phyloP scores from a whole-genome alignment of 345 rosid species.

The Gossypium stocksii region DNA sequence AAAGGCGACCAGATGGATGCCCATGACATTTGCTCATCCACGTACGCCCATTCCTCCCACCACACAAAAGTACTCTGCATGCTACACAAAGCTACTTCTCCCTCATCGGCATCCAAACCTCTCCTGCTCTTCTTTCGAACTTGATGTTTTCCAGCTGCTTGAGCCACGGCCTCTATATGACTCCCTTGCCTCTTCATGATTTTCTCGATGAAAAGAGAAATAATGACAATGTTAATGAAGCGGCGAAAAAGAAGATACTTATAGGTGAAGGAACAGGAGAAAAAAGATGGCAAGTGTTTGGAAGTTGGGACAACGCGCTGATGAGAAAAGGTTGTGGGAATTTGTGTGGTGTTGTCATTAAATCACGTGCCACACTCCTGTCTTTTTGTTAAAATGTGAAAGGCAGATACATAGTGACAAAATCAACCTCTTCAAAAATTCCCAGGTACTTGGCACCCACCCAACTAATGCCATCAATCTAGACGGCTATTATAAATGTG shows the following conservation, averaged over 20 bases:
- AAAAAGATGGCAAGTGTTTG: not conserved
- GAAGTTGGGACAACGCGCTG: not conserved
- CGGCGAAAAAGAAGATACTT: not conserved
- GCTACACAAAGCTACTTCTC: conserved; percentile 3
- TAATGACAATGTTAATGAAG: not conserved
- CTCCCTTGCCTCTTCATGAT: conserved; percentile 35
- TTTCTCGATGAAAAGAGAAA: not conserved
- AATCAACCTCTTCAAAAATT: not conserved
- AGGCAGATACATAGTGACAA: not conserved
- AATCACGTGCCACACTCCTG: not conserved
- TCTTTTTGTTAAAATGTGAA: not conserved
- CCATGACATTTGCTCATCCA: conserved; percentile 58
- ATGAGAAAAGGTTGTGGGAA: too few species aligned
- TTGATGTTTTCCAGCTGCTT: conserved; percentile 13
- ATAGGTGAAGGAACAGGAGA: not conserved
- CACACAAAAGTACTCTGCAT: not conserved
- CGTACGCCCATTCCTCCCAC: conserved; percentile 24
- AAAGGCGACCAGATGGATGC: conserved; percentile 48
- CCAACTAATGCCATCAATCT: not conserved
- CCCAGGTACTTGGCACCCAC: not conserved
- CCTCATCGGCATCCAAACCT: conserved; percentile 6
- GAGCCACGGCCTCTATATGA: not conserved
- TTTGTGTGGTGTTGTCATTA: not conserved
- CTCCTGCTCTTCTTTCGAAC: conserved; percentile 22
- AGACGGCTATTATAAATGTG: not conserved